A percentile compares a stretch with the other conserved stretches of the same genome.
These are phyloP conservation scores for Xylariaceae sp. DNA, from an alignment of 2,329 filamentous ascomycete species.

Conservation along the genomic window DNA sequence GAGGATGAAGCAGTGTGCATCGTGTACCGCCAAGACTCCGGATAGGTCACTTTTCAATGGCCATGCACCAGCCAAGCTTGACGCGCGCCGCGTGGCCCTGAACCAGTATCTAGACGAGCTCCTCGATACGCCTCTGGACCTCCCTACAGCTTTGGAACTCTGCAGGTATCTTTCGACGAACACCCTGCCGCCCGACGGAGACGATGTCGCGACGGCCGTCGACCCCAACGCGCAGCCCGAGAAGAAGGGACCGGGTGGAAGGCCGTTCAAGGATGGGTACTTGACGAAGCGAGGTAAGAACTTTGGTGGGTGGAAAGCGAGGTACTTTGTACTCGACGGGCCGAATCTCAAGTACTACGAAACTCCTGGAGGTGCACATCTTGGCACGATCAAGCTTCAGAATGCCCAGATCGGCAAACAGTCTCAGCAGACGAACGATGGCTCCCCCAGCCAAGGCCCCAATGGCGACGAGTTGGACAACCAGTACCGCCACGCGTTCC, in stretches of 20 bases:
- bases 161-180: conserved; percentile 81
- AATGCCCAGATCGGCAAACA: conserved; percentile 94
- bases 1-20: conserved; percentile 68
- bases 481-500: conserved; percentile 93
- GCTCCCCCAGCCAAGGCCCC: conserved; percentile 53
- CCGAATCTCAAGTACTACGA: conserved; percentile 84
- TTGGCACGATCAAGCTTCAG: conserved; percentile 89
- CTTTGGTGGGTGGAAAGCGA: conserved; percentile 96
- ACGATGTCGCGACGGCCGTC: conserved; percentile 43
- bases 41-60: conserved; percentile 85
- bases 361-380: conserved; percentile 79
- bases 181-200: conserved; percentile 56
- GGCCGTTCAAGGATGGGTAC: conserved; percentile 78
- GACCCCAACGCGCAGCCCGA: conserved; percentile 35
- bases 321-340: conserved; percentile 58
- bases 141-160: conserved; percentile 69
- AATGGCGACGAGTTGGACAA: conserved; percentile 76
- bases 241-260: conserved; percentile 56
- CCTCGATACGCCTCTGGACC: conserved; percentile 77
- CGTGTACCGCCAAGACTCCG: conserved; percentile 72
- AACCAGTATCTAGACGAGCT: conserved; percentile 83
- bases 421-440: conserved; percentile 58
- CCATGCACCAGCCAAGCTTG: conserved; percentile 89
- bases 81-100: conserved; percentile 75
- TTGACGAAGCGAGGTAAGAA: conserved; percentile 97